These are phyloP conservation scores for Elongisporangium senticosum DNA, from an alignment of 352 stramenopile species.

Conservation along the genomic window DNA sequence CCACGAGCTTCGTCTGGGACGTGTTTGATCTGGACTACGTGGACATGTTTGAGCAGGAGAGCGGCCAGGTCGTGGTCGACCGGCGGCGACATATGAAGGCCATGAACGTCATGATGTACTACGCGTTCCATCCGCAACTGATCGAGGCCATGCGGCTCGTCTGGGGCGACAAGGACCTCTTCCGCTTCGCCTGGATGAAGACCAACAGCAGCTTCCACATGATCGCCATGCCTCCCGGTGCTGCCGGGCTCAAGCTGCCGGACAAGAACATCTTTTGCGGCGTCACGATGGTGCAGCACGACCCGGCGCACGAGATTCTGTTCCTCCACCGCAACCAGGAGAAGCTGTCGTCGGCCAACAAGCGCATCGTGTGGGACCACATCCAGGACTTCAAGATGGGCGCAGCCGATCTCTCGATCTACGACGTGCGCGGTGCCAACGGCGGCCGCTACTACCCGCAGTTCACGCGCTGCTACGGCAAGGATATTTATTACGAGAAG, in stretches of 20 bases:
- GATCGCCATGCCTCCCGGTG: conserved; percentile 40
- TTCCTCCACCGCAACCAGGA: conserved; percentile 64
- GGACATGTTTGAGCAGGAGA: conserved; percentile 79
- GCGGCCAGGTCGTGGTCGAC: conserved; percentile 66
- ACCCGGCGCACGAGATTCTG: conserved; percentile 32
- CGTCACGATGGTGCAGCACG: conserved; percentile 64
- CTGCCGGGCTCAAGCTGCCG: conserved; percentile 31
- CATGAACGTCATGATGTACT: conserved; percentile 66
- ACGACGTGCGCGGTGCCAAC: conserved; percentile 54
- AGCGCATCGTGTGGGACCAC: conserved; percentile 34
- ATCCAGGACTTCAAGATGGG: conserved; percentile 45
- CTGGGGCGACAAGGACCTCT: conserved; percentile 79
- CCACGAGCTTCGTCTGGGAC: conserved; percentile 60
- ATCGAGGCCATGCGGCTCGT: conserved; percentile 45
- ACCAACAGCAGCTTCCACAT: conserved; percentile 55
- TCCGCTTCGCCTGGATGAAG: conserved; percentile 77
- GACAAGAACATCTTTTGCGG: conserved; percentile 62
- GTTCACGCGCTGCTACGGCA: conserved; percentile 58
- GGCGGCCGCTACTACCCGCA: conserved; percentile 45
- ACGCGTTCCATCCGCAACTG: conserved; percentile 33
- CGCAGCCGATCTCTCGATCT: conserved; percentile 26
- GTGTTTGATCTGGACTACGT: conserved; percentile 47
- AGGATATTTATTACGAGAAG: conserved; percentile 66
- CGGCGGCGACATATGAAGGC: conserved; percentile 29
- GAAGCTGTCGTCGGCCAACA: conserved; percentile 41